Conservation (phyloP, 768 basidiomycete species). For the Leccinellum albellum region DNA sequence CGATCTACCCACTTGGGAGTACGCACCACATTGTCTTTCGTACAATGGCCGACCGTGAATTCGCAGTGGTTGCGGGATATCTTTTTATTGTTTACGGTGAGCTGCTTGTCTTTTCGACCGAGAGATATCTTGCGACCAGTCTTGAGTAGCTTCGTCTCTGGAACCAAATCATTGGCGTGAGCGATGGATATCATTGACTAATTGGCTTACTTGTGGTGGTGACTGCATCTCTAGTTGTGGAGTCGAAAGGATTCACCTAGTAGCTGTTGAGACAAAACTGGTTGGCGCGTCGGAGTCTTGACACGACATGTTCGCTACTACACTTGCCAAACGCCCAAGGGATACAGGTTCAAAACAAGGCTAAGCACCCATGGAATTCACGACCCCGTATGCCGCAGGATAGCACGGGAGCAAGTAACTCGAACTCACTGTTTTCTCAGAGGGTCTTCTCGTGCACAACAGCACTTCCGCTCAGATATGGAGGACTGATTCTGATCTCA, state of each 20-base stretch:
- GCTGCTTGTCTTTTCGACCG: conserved; percentile 52
- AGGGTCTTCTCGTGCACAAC: too few species aligned
- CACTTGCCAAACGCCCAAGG: too few species aligned
- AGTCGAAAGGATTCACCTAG: conserved; percentile 44
- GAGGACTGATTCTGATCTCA: too few species aligned
- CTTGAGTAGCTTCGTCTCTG: conserved; percentile 60
- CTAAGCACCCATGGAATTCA: too few species aligned
- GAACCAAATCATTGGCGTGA: not conserved
- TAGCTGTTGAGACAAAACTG: too few species aligned
- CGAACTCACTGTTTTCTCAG: too few species aligned
- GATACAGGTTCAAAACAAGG: too few species aligned
- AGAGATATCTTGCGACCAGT: conserved; percentile 50
- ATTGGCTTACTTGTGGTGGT: conserved; percentile 38
- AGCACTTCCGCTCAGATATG: too few species aligned
- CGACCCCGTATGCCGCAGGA: too few species aligned
- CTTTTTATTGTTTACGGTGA: conserved; percentile 57
- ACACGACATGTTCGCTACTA: too few species aligned
- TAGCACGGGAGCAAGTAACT: too few species aligned
- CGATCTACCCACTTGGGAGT: not conserved
- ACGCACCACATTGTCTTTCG: conserved; percentile 54
- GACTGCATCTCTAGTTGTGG: conserved; percentile 31
- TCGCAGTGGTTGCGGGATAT: conserved; percentile 61
- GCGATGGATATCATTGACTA: conserved; percentile 21
- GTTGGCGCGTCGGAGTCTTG: too few species aligned
- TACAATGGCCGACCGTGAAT: conserved; percentile 52